These are phyloP conservation scores for rapeseed (Brassica napus) DNA, from an alignment of 345 rosid genomes.

Conservation along the genomic window Da-Ae NC_063444.1:15340001-15340500, in stretches of 20 bases:
- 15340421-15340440: background rate
- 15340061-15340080: background rate
- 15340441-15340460: background rate
- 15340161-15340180: background rate
- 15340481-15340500: background rate
- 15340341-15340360: background rate
- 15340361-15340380: background rate
- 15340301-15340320: constrained; percentile 38
- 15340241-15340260: constrained; percentile 38
- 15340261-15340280: constrained; percentile 36
- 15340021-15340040: background rate
- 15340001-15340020: no score
- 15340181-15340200: constrained; percentile 11
- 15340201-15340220: constrained; percentile 43
- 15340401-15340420: background rate
- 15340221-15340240: constrained; percentile 36
- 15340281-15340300: constrained; percentile 44
- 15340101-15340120: background rate
- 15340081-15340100: constrained; percentile 7
- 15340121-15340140: background rate
- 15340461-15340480: background rate
- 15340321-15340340: background rate
- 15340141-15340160: constrained; percentile 18
- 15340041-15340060: background rate
- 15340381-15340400: background rate